Evolutionary conservation across 306 rosid species (phyloP).

Genomic region (Lagenaria siceraria): DNA sequence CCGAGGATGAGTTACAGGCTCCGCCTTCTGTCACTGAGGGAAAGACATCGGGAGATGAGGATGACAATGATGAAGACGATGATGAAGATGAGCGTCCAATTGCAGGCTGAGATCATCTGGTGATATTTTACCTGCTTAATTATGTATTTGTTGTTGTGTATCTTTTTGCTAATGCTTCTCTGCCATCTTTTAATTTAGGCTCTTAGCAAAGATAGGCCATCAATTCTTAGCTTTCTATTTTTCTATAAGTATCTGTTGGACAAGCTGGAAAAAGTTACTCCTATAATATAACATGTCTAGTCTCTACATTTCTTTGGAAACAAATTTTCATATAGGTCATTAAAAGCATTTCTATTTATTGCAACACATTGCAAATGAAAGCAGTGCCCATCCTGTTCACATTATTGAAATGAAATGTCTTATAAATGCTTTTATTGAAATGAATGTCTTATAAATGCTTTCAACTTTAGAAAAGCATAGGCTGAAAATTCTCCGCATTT

Average conservation of each 20-base stretch:
- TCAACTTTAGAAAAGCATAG: neutral
- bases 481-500: neutral
- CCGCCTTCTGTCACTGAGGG: constrained; percentile 6
- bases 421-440: neutral
- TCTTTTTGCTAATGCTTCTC: neutral
- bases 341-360: neutral
- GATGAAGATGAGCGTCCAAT: neutral
- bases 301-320: neutral
- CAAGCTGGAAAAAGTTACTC: neutral
- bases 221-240: neutral
- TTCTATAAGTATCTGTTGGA: neutral
- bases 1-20: constrained; percentile 1
- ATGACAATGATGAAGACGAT: neutral
- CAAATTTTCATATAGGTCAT: neutral
- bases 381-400: neutral
- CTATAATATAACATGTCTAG: neutral
- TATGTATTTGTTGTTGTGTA: neutral
- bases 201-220: neutral
- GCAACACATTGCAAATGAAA: neutral
- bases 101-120: neutral
- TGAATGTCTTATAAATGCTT: neutral
- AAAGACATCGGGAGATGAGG: constrained; percentile 7
- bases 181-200: neutral
- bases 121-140: neutral
- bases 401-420: neutral